A percentile compares a stretch with the other conserved stretches of the same genome.
phyloP scores from a whole-genome alignment of 1,284 basidiomycete species.

The Irpex sp. region DNA sequence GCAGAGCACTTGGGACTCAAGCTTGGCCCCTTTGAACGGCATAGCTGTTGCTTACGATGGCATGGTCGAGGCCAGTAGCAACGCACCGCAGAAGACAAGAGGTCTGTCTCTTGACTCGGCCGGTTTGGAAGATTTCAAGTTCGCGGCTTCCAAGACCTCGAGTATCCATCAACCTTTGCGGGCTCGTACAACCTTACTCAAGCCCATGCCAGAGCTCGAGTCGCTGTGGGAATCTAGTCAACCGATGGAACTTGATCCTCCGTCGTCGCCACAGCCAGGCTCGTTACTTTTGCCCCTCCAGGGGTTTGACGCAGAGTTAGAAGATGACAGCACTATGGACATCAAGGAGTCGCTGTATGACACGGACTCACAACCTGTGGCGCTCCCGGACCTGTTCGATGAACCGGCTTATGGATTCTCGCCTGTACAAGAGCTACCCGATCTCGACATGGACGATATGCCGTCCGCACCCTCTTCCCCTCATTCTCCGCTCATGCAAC shows the following conservation, averaged over 20 bases:
- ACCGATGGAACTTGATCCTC: not conserved
- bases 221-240: not conserved
- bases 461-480: slow-evolving; percentile 12
- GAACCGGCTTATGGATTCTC: slow-evolving; percentile 1
- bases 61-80: not conserved
- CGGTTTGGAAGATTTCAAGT: not conserved
- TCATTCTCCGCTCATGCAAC: slow-evolving; percentile 11
- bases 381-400: slow-evolving; percentile 5
- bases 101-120: not conserved
- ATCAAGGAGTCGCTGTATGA: slow-evolving; percentile 6
- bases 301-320: not conserved
- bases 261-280: slow-evolving; percentile 2
- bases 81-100: not conserved
- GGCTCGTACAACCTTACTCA: not conserved
- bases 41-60: not conserved
- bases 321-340: slow-evolving; percentile 3
- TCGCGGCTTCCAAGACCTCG: not conserved
- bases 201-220: not conserved
- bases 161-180: not conserved
- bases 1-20: not conserved
- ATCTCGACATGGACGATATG: slow-evolving; percentile 9
- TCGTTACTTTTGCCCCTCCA: slow-evolving; percentile 2
- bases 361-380: not conserved
- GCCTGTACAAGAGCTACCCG: slow-evolving; percentile 4
- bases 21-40: not conserved